Base-by-base conservation (phyloP, 345 rosid genomes). In the Litchi chinensis region DNA sequence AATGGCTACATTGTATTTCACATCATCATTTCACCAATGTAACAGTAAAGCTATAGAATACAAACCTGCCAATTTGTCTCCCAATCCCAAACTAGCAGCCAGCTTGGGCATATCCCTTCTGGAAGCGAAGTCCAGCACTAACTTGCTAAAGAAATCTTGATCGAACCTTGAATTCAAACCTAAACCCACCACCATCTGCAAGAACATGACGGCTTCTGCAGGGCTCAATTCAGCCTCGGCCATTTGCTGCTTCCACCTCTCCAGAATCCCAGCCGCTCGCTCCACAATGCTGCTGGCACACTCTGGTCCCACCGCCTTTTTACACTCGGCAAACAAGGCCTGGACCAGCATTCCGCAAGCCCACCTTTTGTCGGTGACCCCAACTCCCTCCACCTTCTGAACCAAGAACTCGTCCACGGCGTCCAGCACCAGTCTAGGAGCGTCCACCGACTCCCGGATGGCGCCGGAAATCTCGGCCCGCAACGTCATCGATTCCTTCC, bases 281-380 rank as follows among this genome's bases (percentile, higher is more conserved):
- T 84, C 90, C 65, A 80, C 84, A 40, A 77, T 79, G 5, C 81
- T 80, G 65, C 82, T 77, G 9, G 89, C 80, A 39, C 82, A 87
- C 68, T 50, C 75, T 8, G 88, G 88, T 19, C 75, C 76, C 66
- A 67, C 59, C 18, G 26, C 41, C 59, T 68, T 65, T 16, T 68
- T 60, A 24, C 69, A 69, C 87, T 87, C 46, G 0, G 90, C 87
- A 26, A 88, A 86, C 57, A 88, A 78, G 22, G 86, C 91, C 70
- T 88, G 91, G 67, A 90, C 87, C 79, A 88, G 63, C 79, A 86
- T 68, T 57, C 87, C 90, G 11, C 90, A 86, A 0, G 90, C 91
- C 93, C 93, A 90, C 77, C 93, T 80, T 85, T 87, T 90, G 66
- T 88, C 93, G 19, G 89, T 83, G 39, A 86, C 82, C 59, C 93